phyloP scores from a whole-genome alignment of 768 basidiomycete species.

The Candolleomyces efflorescens region DNA sequence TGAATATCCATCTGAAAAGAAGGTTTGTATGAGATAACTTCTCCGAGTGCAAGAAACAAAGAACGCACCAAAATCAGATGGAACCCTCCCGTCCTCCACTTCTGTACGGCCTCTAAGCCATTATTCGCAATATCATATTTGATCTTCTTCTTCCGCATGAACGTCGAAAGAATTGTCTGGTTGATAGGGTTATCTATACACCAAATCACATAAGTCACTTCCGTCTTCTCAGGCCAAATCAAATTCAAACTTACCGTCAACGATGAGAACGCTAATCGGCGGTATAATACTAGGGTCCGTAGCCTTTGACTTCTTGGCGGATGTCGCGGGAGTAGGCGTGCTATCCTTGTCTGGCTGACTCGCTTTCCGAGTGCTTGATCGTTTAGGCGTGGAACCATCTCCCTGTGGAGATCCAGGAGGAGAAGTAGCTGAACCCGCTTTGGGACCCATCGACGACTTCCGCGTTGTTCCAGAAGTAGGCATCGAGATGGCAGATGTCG shows the following conservation, averaged over 20 bases:
- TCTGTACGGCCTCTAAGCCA: slow-evolving; percentile 92
- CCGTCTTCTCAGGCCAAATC: not conserved
- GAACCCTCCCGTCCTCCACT: slow-evolving; percentile 90
- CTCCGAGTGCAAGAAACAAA: not conserved
- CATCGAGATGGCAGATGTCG: not conserved
- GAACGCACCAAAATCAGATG: slow-evolving; percentile 87
- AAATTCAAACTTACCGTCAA: slow-evolving; percentile 69
- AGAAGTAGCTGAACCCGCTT: not conserved
- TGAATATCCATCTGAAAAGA: slow-evolving; percentile 93
- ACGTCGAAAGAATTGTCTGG: slow-evolving; percentile 94
- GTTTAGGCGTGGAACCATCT: not conserved
- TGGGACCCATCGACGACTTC: not conserved
- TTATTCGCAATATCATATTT: slow-evolving; percentile 93
- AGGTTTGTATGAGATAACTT: slow-evolving; percentile 11
- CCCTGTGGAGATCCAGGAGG: slow-evolving; percentile 3
- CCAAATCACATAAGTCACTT: slow-evolving; percentile 10
- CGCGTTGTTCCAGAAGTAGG: not conserved
- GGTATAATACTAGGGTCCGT: slow-evolving; percentile 77
- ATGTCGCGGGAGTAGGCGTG: slow-evolving; percentile 24
- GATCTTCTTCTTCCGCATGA: slow-evolving; percentile 94
- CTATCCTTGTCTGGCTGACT: slow-evolving; percentile 16
- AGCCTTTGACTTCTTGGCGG: slow-evolving; percentile 47
- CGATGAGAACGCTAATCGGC: slow-evolving; percentile 96
- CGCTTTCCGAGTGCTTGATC: slow-evolving; percentile 4
- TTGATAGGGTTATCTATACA: slow-evolving; percentile 93